Conservation (phyloP, 2,329 filamentous ascomycete genomes). For the Calonectria henricotiae region DNA sequence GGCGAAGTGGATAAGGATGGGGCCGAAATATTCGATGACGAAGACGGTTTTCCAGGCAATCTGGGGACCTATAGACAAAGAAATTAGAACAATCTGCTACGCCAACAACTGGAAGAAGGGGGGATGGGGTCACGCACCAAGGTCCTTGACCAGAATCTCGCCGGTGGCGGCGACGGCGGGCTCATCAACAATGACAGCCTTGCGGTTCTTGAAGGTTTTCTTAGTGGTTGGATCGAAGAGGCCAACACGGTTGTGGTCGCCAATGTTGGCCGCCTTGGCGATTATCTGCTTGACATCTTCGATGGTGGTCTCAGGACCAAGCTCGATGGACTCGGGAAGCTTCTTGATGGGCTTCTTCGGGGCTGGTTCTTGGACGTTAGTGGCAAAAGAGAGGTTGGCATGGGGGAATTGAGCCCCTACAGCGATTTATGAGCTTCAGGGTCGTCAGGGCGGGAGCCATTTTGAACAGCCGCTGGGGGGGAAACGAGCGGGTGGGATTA, state of each 20-base stretch:
- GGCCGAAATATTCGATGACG: slow-evolving; percentile 94
- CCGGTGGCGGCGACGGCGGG: slow-evolving; percentile 65
- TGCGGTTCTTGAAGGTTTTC: slow-evolving; percentile 77
- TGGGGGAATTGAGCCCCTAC: slow-evolving; percentile 47
- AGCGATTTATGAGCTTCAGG: slow-evolving; percentile 63
- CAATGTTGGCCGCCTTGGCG: slow-evolving; percentile 67
- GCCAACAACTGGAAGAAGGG: neutral
- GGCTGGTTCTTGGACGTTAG: slow-evolving; percentile 52
- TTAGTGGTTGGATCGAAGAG: slow-evolving; percentile 74
- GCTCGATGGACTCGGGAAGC: slow-evolving; percentile 68
- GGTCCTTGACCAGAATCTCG: slow-evolving; percentile 90
- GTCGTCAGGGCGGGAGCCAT: slow-evolving; percentile 57
- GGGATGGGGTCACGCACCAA: slow-evolving; percentile 74
- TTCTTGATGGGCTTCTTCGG: slow-evolving; percentile 69
- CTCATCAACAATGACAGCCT: slow-evolving; percentile 68
- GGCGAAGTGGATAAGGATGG: slow-evolving; percentile 87
- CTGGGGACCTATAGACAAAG: slow-evolving; percentile 78
- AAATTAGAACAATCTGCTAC: neutral
- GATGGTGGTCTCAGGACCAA: slow-evolving; percentile 69
- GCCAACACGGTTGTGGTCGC: slow-evolving; percentile 75
- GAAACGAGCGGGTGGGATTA: neutral
- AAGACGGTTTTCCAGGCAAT: slow-evolving; percentile 95
- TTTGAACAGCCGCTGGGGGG: slow-evolving; percentile 33
- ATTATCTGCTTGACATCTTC: slow-evolving; percentile 74
- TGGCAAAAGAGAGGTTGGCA: neutral